These are phyloP conservation scores for Basipetospora chlamydospora DNA, from an alignment of 2,329 filamentous ascomycete genomes.

Conservation along the genomic window DNA sequence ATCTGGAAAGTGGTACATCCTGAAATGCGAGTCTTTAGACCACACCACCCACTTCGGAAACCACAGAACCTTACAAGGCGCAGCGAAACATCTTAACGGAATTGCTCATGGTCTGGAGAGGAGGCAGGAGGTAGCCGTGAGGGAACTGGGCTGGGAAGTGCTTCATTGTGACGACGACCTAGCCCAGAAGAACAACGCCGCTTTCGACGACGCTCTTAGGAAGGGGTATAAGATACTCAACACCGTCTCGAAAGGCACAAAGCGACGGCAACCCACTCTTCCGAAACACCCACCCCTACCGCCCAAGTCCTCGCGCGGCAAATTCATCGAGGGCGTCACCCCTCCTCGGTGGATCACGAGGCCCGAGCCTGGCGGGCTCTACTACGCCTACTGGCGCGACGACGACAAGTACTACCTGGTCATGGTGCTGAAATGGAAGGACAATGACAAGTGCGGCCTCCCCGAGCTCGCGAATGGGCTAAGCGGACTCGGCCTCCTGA, in stretches of 20 bases:
- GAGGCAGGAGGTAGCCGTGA: slow-evolving; percentile 6
- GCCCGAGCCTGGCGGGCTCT: slow-evolving; percentile 9
- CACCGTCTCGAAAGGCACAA: background rate
- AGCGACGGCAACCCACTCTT: no score
- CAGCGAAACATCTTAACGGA: slow-evolving; percentile 10
- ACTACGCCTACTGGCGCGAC: slow-evolving; percentile 8
- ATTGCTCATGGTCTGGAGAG: slow-evolving; percentile 7
- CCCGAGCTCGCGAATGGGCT: background rate
- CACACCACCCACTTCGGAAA: slow-evolving; percentile 11
- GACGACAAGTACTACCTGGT: slow-evolving; percentile 8
- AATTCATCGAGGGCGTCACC: background rate
- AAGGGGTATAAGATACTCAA: slow-evolving; percentile 9
- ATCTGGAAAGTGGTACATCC: slow-evolving; percentile 9
- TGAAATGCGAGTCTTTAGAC: slow-evolving; percentile 10
- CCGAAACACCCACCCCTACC: no score
- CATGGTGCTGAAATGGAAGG: slow-evolving; percentile 10
- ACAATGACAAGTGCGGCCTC: slow-evolving; percentile 7
- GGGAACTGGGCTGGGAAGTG: slow-evolving; percentile 9
- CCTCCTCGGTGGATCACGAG: slow-evolving; percentile 6
- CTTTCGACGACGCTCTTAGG: slow-evolving; percentile 4
- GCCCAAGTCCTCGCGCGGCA: background rate
- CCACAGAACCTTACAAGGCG: slow-evolving; percentile 7
- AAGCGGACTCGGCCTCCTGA: slow-evolving; percentile 1
- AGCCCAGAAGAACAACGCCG: slow-evolving; percentile 9
- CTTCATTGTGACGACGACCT: slow-evolving; percentile 8